Percentiles rank a stretch among this genome's conserved stretches.
These are phyloP conservation scores for Cadophora sp. DNA, from an alignment of 2,329 filamentous ascomycete genomes.

Conservation along the genomic window DNA sequence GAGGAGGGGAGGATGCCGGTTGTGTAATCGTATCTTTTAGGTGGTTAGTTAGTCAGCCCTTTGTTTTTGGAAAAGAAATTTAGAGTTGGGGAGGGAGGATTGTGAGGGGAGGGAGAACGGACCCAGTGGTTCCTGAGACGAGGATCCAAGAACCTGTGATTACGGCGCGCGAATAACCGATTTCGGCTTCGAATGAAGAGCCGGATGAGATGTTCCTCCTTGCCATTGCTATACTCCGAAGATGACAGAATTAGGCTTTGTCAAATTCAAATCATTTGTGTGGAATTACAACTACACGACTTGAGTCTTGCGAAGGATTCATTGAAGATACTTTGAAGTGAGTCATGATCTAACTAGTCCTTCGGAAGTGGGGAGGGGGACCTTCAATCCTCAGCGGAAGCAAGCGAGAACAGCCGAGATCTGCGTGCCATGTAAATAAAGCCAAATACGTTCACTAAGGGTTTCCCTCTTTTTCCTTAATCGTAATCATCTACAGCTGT, in stretches of 20 bases:
- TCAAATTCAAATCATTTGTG: no score
- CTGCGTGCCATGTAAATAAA: neutral
- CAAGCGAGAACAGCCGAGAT: slow-evolving; percentile 1
- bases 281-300: no score
- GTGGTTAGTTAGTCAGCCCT: neutral
- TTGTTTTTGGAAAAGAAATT: no score
- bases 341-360: neutral
- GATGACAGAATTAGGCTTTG: neutral
- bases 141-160: slow-evolving; percentile 14
- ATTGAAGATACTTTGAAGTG: neutral
- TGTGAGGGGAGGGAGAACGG: neutral
- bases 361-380: neutral
- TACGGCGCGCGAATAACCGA: slow-evolving; percentile 15
- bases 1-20: neutral
- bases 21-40: neutral
- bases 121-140: slow-evolving; percentile 19
- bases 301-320: neutral
- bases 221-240: neutral
- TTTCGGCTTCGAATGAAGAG: slow-evolving; percentile 10
- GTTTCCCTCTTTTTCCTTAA: neutral
- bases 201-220: slow-evolving; percentile 11
- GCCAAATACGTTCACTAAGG: neutral
- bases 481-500: neutral
- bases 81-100: neutral
- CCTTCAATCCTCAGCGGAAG: no score